phyloP scores from a whole-genome alignment of 495 filamentous ascomycete genomes.

The Podospora sp. region DNA sequence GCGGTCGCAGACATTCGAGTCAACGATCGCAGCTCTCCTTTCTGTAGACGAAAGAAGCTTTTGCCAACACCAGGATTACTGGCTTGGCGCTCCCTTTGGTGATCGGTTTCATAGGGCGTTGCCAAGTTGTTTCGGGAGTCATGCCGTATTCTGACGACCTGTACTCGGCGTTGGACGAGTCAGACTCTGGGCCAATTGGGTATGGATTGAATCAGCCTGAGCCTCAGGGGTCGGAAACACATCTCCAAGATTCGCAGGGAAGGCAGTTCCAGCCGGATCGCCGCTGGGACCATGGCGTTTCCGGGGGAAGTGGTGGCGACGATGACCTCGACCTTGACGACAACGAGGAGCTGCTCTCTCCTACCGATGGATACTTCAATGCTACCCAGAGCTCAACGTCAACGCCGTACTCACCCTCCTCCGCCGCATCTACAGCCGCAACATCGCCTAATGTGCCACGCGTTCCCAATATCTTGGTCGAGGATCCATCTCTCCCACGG shows the following conservation, averaged over 20 bases:
- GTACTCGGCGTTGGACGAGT: constrained; percentile 41
- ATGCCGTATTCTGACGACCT: constrained; percentile 52
- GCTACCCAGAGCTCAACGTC: constrained; percentile 5
- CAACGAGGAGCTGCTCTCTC: constrained; percentile 41
- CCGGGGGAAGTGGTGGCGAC: background rate
- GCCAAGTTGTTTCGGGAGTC: constrained; percentile 23
- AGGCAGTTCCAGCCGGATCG: background rate
- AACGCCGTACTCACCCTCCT: constrained; percentile 9
- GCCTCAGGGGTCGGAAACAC: constrained; percentile 5
- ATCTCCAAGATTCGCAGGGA: background rate
- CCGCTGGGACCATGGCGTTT: background rate
- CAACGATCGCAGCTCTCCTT: background rate
- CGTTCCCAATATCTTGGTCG: constrained; percentile 47
- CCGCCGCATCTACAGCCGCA: constrained; percentile 1
- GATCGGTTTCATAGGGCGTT: constrained; percentile 11
- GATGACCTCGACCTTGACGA: constrained; percentile 16
- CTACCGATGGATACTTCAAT: constrained; percentile 49
- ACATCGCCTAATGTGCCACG: constrained; percentile 40
- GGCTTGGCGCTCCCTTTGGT: constrained; percentile 14
- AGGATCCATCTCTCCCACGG: constrained; percentile 43
- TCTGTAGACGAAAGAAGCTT: constrained; percentile 29
- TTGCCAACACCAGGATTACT: background rate
- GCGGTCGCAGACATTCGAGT: background rate
- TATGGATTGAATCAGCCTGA: constrained; percentile 20
- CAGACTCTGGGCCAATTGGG: constrained; percentile 32